Evolutionary conservation across 1,284 basidiomycete genomes (phyloP).

Genomic region (Takashimella koratensis): DNA sequence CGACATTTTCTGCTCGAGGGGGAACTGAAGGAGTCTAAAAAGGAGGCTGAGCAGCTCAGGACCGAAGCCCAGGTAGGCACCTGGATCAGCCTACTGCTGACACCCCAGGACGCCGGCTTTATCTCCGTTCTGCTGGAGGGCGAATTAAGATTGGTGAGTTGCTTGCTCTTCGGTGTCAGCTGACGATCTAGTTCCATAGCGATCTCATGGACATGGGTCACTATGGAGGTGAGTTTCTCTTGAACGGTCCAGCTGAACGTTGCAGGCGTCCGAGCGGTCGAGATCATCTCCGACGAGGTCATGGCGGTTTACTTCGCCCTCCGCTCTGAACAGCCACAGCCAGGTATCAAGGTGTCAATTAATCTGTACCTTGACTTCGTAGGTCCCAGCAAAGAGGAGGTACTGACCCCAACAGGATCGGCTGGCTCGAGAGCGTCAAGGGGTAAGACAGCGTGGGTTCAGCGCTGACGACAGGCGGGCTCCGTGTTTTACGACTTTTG

Average conservation of each 20-base stretch:
- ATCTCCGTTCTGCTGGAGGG: constrained; percentile 23
- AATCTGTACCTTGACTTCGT: constrained; percentile 29
- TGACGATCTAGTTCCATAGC: constrained; percentile 20
- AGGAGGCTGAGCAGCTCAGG: too few relatives aligned
- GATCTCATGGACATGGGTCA: constrained; percentile 10
- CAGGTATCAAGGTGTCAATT: constrained; percentile 5
- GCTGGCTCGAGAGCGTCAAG: constrained; percentile 4
- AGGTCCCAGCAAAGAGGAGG: background rate
- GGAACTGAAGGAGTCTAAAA: constrained; percentile 40
- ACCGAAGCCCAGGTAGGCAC: background rate
- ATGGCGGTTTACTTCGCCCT: constrained; percentile 2
- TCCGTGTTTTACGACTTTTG: constrained; percentile 26
- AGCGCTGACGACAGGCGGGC: too few relatives aligned
- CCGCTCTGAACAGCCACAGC: background rate
- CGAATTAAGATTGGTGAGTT: constrained; percentile 24
- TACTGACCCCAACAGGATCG: background rate
- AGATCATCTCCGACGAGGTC: constrained; percentile 1
- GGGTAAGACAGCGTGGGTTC: too few relatives aligned
- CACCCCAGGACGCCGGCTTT: constrained; percentile 4
- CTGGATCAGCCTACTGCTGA: background rate
- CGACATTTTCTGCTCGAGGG: too few relatives aligned
- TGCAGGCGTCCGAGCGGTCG: constrained; percentile 1
- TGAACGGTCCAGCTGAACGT: background rate
- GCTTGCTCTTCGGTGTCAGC: background rate
- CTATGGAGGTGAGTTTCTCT: constrained; percentile 14